phyloP scores from a whole-genome alignment of 345 rosid genomes.

The Corymbia maculata region DNA sequence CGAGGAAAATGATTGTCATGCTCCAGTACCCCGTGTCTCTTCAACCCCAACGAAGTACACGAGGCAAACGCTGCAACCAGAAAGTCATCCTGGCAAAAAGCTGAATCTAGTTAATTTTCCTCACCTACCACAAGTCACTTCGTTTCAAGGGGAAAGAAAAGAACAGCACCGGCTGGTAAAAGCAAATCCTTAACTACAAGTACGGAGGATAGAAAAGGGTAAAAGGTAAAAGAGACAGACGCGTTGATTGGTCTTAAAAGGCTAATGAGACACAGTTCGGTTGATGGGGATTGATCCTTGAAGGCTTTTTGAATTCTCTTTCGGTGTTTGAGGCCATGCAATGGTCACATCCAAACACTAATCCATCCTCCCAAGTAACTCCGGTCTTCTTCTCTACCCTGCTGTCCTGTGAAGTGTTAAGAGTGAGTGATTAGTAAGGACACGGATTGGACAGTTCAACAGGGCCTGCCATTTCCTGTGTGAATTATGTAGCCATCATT shows the following conservation, averaged over 20 bases:
- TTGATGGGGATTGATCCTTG: not conserved
- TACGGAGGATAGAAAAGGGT: not conserved
- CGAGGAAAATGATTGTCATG: not conserved
- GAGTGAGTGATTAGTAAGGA: not conserved
- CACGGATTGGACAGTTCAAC: not conserved
- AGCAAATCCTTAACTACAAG: not conserved
- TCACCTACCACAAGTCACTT: not conserved
- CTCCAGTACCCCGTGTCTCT: not conserved
- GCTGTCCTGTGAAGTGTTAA: not conserved
- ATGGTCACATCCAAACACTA: not conserved
- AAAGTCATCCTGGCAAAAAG: not conserved
- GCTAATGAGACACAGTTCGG: not conserved
- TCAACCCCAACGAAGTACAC: not conserved
- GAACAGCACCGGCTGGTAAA: not conserved
- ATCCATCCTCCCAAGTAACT: not conserved
- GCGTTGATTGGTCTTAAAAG: not conserved
- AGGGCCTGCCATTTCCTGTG: conserved; percentile 2
- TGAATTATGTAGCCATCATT: conserved; percentile 5
- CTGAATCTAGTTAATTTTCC: not conserved
- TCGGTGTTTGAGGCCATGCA: not conserved
- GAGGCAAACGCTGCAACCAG: not conserved
- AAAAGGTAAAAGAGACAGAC: not conserved
- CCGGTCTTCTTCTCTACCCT: not conserved
- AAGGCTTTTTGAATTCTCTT: not conserved
- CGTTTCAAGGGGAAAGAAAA: not conserved